These are phyloP conservation scores for Sarcodon aspratus DNA, from an alignment of 768 basidiomycete genomes.

Conservation along the genomic window DNA sequence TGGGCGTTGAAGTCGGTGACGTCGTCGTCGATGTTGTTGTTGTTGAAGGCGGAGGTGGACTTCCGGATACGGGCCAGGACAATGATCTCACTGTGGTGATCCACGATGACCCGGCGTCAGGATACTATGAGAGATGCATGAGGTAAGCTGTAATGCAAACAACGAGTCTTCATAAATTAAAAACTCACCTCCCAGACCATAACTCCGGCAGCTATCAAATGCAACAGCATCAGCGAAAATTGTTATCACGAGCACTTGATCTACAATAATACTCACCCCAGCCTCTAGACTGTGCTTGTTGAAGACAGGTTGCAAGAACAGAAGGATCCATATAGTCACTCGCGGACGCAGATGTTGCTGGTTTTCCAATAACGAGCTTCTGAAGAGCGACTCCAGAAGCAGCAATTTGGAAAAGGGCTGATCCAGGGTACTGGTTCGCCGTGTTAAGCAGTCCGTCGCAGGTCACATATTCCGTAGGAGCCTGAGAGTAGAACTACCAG, in stretches of 20 bases:
- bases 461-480: slow-evolving; percentile 49
- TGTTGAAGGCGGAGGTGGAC: slow-evolving; percentile 7
- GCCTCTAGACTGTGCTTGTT: slow-evolving; percentile 43
- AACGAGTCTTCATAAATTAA: too few relatives aligned
- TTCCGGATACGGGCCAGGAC: slow-evolving; percentile 18
- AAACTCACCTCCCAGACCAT: slow-evolving; percentile 21
- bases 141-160: too few relatives aligned
- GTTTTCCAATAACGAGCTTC: slow-evolving; percentile 51
- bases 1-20: slow-evolving; percentile 4
- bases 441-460: slow-evolving; percentile 50
- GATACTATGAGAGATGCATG: slow-evolving; percentile 12
- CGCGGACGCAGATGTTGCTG: slow-evolving; percentile 27
- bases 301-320: slow-evolving; percentile 47
- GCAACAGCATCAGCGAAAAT: not conserved
- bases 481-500: slow-evolving; percentile 28
- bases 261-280: slow-evolving; percentile 43
- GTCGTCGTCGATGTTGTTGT: slow-evolving; percentile 8
- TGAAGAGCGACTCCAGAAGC: slow-evolving; percentile 30
- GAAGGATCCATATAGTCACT: slow-evolving; percentile 48
- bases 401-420: slow-evolving; percentile 45
- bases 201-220: slow-evolving; percentile 22
- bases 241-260: not conserved
- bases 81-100: slow-evolving; percentile 24
- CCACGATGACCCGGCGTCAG: slow-evolving; percentile 27
- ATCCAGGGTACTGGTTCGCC: slow-evolving; percentile 36